Evolutionary conservation across 2,329 filamentous ascomycete genomes (phyloP), one percentile per base, ranked within the genome.

Genomic region (Alternaria sp.): DNA sequence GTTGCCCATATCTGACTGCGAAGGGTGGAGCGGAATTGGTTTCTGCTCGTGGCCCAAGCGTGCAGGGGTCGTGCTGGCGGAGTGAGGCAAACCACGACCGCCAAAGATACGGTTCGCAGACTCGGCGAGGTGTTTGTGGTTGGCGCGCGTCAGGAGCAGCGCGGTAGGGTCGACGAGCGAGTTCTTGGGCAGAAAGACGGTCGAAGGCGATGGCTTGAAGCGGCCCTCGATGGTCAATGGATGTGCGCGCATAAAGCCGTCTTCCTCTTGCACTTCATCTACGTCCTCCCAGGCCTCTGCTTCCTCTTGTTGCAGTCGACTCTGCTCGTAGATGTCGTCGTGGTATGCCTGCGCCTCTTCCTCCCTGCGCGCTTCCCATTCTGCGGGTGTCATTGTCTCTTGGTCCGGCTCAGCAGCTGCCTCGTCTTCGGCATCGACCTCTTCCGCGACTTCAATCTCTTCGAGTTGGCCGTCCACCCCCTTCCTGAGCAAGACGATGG

Each of bases 101-200:
- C 94, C 95, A 76, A 97, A 95, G 1, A 88, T 85, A 46, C 85
- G 86, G 69, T 92, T 88, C 0, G 94, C 92, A 1, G 91, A 86
- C 60, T 90, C 86, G 32, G 86, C 85, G 30, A 98, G 83, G 75
- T 99, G 96, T 60, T 89, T 91, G 65, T 78, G 74, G 46, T 89
- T 87, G 61, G 93, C 87, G 10, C 79, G 77, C 2, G 57, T 89
- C 87, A 98, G 84, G 3, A 97, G 84, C 5, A 86, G 80, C 2
- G 87, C 85, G 17, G 97, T 89, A 0, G 93, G 93, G 4, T 86
- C 82, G 9, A 91, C 85, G 44, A 97, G 86, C 3, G 87, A 84
- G n/a, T 85, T 82, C 67, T 88, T 86, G 0, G 95, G 93, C 4
- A 97, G 81, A n/a, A 87, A 85, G 13, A 97, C 79, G 9, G 94